Evolutionary conservation across 2,329 filamentous ascomycete genomes (phyloP), one percentile per base, ranked within the genome.

Genomic region (Truncatella angustata): DNA sequence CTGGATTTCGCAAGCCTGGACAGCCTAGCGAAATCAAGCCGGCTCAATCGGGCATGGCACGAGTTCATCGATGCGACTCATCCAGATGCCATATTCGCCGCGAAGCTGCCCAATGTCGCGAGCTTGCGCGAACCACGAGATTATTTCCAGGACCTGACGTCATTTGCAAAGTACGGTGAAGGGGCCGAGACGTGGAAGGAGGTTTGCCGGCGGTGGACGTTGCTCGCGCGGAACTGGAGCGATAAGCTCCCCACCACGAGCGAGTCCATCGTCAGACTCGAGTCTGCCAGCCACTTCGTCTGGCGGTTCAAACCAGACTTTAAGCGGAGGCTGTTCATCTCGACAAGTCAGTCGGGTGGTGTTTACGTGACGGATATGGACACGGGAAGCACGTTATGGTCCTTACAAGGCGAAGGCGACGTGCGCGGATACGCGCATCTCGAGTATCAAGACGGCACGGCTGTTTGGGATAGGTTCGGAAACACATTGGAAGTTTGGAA

Each of bases 221-320:
- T 73, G 14, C 65, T 77, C 14, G 52, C 60, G 10, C 60, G 62
- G 37, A 74, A 73, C 32, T 77, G 73, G 73, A 58, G 60, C 14
- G 50, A 58, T 4, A 51, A 57, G 7, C 55, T 52, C 2, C 74
- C 73, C 0, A 54, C 63, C 4, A 69, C 64, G 12, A 65, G 63
- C 20, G 73, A 75, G 45, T 69, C 66, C 3, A 65, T 73, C 21
- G 57, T 76, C 16, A 24, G 28, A 11, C n/a, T 46, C n/a, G 70
- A 75, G 45, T 61, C 74, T 23, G 69, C 69, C 40, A 67, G 67
- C 40, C 62, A 70, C 49, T 68, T 70, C 0, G 64, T 76, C 30
- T 77, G 74, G 74, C 67, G 73, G 1, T 76, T 77, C 56, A 66
- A 68, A 3, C 66, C 73, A 2, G 74, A 77, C 54, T 75, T 76